Evolutionary conservation across 768 basidiomycete genomes (phyloP), one percentile per base, ranked within the genome.

Genomic region (Leucocoprinus sp.): DNA sequence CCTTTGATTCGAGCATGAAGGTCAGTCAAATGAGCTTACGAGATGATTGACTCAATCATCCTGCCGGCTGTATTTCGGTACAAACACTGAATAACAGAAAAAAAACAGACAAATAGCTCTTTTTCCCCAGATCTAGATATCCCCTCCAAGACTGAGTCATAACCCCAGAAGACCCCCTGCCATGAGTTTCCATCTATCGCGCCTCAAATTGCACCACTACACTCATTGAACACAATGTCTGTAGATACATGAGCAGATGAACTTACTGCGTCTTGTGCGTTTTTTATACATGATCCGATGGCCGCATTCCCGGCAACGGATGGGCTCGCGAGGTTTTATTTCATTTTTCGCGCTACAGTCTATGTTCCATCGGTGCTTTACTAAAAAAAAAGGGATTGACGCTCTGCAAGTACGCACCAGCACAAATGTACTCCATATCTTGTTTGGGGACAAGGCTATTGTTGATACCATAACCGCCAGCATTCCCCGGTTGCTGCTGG

Each of bases 271-370:
- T 59, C 77, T 88, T 18, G 93, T 95, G 57, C 95, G 71, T 64
- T 93, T 96, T 68, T 98, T 98, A 67, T 96, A 97, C 90, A 98
- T 93, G 61, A 98, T 95, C 42, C 95, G 81, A 64, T 97, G 95
- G 2, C 95, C 95, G 58, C 95, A 98, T 60, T 97, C 92, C 54
- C 87, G 76, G 66, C 95, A 98, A 46, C 95, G 84, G 52, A 97
- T 93, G 34, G 91, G 90, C 61, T 98, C 95, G 49, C 90, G 72
- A 6, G 88, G 72, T 64, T 81, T 84, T 60, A 97, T 92, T 58
- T 88, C 84, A 62, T 93, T 96, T 67, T 86, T 86, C 1, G 84
- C 85, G 50, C 90, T 88, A 60, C 93, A 97, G 60, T 96, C 93
- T 91, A 57, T 28, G 29, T 23, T 17, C 26, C 19, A 19, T 38